These are phyloP conservation scores for Polygonum aviculare DNA, from an alignment of 148 eudicot genomes.

Conservation along the genomic window DNA sequence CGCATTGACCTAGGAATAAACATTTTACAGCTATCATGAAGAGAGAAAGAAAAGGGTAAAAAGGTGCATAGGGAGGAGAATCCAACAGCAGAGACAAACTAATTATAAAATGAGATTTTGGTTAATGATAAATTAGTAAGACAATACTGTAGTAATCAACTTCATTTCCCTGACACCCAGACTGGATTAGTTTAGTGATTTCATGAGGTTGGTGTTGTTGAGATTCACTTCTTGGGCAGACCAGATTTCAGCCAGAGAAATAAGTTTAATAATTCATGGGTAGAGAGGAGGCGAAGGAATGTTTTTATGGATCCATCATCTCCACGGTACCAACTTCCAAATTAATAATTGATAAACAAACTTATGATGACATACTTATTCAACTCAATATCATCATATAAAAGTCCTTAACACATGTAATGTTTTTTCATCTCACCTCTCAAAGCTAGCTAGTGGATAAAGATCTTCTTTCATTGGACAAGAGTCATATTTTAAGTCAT, in stretches of 20 bases:
- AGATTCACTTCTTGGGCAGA: slow-evolving; percentile 12
- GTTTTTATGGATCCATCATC: slow-evolving; percentile 7
- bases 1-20: not conserved
- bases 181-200: slow-evolving; percentile 1
- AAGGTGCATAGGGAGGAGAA: slow-evolving; percentile 3
- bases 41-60: not conserved
- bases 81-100: slow-evolving; percentile 9
- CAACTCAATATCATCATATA: not conserved
- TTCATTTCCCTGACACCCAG: slow-evolving; percentile 2
- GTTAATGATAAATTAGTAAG: not conserved
- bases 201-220: slow-evolving; percentile 9
- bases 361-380: not conserved
- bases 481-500: not conserved
- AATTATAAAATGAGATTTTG: not conserved
- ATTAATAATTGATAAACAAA: not conserved
- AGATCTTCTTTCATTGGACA: not conserved
- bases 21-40: slow-evolving; percentile 5
- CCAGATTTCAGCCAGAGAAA: not conserved
- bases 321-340: slow-evolving; percentile 6
- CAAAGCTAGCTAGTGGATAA: not conserved
- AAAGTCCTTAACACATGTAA: not conserved
- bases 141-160: not conserved
- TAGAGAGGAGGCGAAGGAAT: not conserved
- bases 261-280: not conserved
- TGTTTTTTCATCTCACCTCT: not conserved